Conservation (phyloP, 2,329 filamentous ascomycete genomes). For the Apiospora hydei region DNA sequence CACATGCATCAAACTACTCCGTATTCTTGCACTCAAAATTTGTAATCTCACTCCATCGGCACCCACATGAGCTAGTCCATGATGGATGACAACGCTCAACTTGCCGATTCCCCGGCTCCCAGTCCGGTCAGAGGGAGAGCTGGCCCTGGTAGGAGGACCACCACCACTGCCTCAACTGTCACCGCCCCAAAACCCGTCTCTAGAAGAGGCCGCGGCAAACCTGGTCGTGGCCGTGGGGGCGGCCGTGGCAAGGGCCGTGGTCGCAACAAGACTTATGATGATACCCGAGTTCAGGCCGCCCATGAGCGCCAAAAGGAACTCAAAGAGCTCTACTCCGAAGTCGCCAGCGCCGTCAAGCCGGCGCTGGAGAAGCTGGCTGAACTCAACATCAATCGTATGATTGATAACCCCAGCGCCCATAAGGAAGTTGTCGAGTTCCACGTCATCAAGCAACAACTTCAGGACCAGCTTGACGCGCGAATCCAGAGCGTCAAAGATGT, state of each 20-base stretch:
- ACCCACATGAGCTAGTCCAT: conserved; percentile 33
- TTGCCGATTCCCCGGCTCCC: conserved; percentile 39
- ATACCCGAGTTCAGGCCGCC: conserved; percentile 61
- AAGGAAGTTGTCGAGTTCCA: conserved; percentile 61
- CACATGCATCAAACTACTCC: conserved; percentile 16
- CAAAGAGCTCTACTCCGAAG: conserved; percentile 68
- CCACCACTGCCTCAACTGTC: conserved; percentile 21
- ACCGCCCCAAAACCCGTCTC: conserved; percentile 32
- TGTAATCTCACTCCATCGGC: conserved; percentile 28
- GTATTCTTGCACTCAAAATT: conserved; percentile 24
- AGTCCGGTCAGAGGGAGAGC: conserved; percentile 40
- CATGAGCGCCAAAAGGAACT: conserved; percentile 72
- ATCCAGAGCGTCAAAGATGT: neutral
- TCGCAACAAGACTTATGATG: conserved; percentile 63
- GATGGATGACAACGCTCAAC: conserved; percentile 40
- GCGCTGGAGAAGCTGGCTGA: conserved; percentile 71
- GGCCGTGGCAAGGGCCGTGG: conserved; percentile 48
- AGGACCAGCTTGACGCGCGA: conserved; percentile 46
- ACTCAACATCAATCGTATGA: conserved; percentile 63
- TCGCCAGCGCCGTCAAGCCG: conserved; percentile 69
- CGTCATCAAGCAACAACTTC: conserved; percentile 59
- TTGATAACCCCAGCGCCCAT: conserved; percentile 60
- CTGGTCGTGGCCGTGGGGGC: conserved; percentile 33
- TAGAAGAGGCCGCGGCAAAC: conserved; percentile 37
- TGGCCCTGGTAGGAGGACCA: conserved; percentile 33